A percentile compares a stretch with the other conserved stretches of the same genome.
These are phyloP conservation scores for Tulasnella sp. DNA, from an alignment of 768 basidiomycete genomes.

Conservation along the genomic window DNA sequence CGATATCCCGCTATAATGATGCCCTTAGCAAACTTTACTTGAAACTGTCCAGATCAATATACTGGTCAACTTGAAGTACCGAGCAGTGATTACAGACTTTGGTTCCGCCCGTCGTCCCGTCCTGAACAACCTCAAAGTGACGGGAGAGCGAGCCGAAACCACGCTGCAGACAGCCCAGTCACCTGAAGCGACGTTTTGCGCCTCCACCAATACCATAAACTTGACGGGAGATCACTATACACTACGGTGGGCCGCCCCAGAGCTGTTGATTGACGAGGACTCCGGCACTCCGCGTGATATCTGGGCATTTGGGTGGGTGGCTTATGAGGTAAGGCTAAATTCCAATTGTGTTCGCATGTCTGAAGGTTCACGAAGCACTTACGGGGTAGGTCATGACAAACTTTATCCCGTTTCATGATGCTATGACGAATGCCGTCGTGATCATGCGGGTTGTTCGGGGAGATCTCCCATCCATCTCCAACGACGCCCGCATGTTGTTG, in stretches of 20 bases:
- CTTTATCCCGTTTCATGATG: not conserved
- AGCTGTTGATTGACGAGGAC: not conserved
- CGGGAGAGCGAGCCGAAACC: not conserved
- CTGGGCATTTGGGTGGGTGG: not conserved
- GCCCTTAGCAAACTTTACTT: not conserved
- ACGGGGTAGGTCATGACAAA: not conserved
- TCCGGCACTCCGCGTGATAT: not conserved
- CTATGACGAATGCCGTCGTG: not conserved
- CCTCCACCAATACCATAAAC: not conserved
- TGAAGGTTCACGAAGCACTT: not conserved
- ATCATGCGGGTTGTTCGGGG: not conserved
- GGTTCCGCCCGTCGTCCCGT: not conserved
- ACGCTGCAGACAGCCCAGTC: not conserved
- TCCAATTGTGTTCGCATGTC: not conserved
- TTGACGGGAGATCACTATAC: not conserved
- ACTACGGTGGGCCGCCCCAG: not conserved
- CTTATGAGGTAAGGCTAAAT: not conserved
- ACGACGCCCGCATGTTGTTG: not conserved
- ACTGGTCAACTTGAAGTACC: not conserved
- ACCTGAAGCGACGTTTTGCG: not conserved
- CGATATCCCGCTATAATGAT: not conserved
- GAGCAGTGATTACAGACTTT: not conserved
- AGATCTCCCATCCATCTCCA: not conserved
- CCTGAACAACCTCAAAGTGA: not conserved
- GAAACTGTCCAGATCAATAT: not conserved